Evolutionary conservation across 164 flowering plant species (phyloP).

Genomic region (Akebia trifoliata): DNA sequence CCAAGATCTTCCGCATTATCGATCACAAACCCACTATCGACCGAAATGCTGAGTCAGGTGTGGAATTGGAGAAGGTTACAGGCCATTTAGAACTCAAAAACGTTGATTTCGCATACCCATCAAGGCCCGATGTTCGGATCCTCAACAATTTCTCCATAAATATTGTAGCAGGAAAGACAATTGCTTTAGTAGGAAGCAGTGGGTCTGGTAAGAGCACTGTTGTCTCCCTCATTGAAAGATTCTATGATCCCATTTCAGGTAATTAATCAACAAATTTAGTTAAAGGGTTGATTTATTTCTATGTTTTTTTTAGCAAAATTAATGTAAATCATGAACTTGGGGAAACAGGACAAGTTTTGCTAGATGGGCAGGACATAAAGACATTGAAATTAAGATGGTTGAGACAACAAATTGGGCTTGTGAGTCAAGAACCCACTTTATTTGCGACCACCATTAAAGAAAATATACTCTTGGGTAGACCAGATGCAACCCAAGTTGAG

Average conservation of each 20-base stretch:
- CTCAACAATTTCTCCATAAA: constrained; percentile 52
- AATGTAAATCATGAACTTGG: constrained; percentile 5
- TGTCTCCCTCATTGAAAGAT: constrained; percentile 87
- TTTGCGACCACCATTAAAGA: constrained; percentile 93
- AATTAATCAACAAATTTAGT: neutral
- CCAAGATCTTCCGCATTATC: constrained; percentile 65
- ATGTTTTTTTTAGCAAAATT: neutral
- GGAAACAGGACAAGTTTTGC: constrained; percentile 81
- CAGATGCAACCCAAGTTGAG: constrained; percentile 73
- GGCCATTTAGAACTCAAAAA: constrained; percentile 74
- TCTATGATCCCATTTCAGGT: constrained; percentile 86
- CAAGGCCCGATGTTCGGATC: constrained; percentile 64
- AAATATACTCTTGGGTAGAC: constrained; percentile 80
- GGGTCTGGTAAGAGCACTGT: constrained; percentile 95
- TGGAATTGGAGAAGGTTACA: constrained; percentile 56
- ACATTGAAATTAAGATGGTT: constrained; percentile 76
- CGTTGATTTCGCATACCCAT: constrained; percentile 73
- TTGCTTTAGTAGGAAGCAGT: constrained; percentile 88
- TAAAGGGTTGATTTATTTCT: neutral
- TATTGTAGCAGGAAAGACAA: constrained; percentile 81
- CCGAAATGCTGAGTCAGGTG: constrained; percentile 53
- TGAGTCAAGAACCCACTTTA: constrained; percentile 99
- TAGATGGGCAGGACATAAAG: constrained; percentile 91
- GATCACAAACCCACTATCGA: constrained; percentile 79
- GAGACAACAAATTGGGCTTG: constrained; percentile 94